A percentile compares a stretch with the other conserved stretches of the same genome.
phyloP scores from a whole-genome alignment of 768 basidiomycete species.

The Lactarius vividus region DNA sequence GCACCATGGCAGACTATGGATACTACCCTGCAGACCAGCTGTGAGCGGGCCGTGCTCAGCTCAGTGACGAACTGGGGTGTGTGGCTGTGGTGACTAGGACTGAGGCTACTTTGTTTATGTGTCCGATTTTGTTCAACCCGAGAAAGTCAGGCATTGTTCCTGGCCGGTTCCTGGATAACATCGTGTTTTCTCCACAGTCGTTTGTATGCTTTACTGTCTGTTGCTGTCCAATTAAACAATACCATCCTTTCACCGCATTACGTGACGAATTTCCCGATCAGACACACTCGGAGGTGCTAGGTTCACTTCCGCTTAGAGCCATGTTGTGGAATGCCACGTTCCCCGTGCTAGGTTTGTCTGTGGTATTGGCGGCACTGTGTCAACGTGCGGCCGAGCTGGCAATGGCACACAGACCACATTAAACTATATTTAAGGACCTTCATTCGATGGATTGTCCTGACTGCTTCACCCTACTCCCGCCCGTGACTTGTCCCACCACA shows the following conservation, averaged over 20 bases:
- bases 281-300: background rate
- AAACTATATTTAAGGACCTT: slow-evolving; percentile 2
- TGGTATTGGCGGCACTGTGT: slow-evolving; percentile 5
- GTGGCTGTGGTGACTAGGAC: background rate
- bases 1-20: slow-evolving; percentile 11
- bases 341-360: background rate
- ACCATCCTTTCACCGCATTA: background rate
- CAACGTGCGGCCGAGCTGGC: background rate
- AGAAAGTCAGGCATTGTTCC: background rate
- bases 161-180: background rate
- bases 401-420: background rate
- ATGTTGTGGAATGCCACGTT: background rate
- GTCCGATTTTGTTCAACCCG: background rate
- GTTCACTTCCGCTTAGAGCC: background rate
- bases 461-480: background rate
- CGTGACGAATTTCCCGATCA: background rate
- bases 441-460: background rate
- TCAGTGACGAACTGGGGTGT: background rate
- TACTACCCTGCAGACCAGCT: slow-evolving; percentile 3
- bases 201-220: background rate
- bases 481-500: background rate
- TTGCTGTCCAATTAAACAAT: background rate
- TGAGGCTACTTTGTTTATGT: background rate
- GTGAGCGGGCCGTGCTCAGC: background rate
- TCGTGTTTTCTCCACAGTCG: background rate